Evolutionary conservation across 768 basidiomycete genomes (phyloP).

Genomic region (Rhodotorula taiwanensis): DNA sequence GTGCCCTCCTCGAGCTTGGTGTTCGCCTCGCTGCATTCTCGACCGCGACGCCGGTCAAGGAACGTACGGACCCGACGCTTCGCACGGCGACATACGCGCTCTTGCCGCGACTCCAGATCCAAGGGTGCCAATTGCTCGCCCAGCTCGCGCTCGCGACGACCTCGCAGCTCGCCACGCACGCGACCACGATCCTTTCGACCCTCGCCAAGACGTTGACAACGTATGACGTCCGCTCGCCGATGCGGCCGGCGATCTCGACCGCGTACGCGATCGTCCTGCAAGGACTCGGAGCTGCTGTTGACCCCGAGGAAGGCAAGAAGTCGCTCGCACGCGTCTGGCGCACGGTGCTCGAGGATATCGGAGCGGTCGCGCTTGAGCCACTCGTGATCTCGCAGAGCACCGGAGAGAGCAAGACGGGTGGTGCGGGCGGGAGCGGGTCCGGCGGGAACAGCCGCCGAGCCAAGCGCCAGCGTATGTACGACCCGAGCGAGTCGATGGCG

Average conservation of each 20-base stretch:
- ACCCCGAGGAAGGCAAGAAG: constrained; percentile 33
- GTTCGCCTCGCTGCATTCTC: constrained; percentile 14
- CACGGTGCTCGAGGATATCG: constrained; percentile 29
- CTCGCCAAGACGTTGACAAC: constrained; percentile 15
- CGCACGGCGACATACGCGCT: background rate
- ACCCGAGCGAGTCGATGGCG: constrained; percentile 31
- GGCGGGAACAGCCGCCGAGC: constrained; percentile 16
- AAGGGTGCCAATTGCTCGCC: constrained; percentile 21
- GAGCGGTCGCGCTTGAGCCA: constrained; percentile 29
- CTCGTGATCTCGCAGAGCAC: background rate
- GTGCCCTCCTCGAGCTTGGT: constrained; percentile 27
- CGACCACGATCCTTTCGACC: constrained; percentile 1
- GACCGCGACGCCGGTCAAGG: constrained; percentile 18
- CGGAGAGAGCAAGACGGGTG: constrained; percentile 1
- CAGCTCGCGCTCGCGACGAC: constrained; percentile 13
- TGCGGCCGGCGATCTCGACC: constrained; percentile 21
- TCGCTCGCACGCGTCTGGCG: constrained; percentile 32
- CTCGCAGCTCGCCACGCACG: constrained; percentile 8
- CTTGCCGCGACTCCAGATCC: constrained; percentile 20
- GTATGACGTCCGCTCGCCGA: constrained; percentile 23
- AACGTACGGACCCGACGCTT: constrained; percentile 24
- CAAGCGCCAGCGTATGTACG: constrained; percentile 30
- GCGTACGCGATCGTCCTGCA: constrained; percentile 23
- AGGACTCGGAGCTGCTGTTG: constrained; percentile 13
- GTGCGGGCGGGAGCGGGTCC: background rate